These are phyloP conservation scores for Coemansia sp. DNA, from an alignment of 192 early-diverging fungal genomes.

Conservation along the genomic window DNA sequence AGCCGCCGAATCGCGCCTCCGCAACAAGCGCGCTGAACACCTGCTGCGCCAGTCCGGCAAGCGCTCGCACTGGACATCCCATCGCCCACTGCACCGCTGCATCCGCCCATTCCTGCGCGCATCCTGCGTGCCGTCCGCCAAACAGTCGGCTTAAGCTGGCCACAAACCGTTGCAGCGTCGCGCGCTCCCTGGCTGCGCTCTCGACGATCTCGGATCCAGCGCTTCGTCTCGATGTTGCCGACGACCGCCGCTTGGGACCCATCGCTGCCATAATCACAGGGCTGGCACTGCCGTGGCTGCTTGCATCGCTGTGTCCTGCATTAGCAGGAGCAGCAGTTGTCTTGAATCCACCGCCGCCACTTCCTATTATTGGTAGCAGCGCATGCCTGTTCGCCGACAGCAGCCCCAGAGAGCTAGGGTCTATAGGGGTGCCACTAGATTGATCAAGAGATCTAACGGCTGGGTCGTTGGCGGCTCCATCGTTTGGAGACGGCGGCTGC, in stretches of 20 bases:
- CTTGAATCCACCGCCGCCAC: neutral
- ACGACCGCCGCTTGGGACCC: slow-evolving; percentile 15
- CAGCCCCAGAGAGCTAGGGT: neutral
- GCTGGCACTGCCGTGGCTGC: neutral
- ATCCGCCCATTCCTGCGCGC: slow-evolving; percentile 40
- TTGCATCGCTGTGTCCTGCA: slow-evolving; percentile 1
- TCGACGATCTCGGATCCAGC: slow-evolving; percentile 14
- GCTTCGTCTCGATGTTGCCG: slow-evolving; percentile 27
- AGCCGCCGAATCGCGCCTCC: slow-evolving; percentile 39
- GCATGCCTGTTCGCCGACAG: neutral
- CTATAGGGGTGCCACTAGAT: neutral
- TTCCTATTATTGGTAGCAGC: neutral
- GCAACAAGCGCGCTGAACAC: slow-evolving; percentile 34
- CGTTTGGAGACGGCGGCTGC: slow-evolving; percentile 18
- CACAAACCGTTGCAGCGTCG: slow-evolving; percentile 33
- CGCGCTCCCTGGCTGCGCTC: slow-evolving; percentile 16
- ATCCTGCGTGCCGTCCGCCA: slow-evolving; percentile 20
- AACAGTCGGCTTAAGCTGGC: slow-evolving; percentile 41
- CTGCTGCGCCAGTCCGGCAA: slow-evolving; percentile 33
- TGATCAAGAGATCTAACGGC: neutral
- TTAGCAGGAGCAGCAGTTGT: neutral
- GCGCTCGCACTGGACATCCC: slow-evolving; percentile 39
- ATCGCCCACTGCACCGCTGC: slow-evolving; percentile 49
- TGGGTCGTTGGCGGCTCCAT: neutral
- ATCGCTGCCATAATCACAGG: neutral